Evolutionary conservation across 1,284 basidiomycete species (phyloP), one percentile per base, ranked within the genome.

Genomic region (Puccinia novopanici): DNA sequence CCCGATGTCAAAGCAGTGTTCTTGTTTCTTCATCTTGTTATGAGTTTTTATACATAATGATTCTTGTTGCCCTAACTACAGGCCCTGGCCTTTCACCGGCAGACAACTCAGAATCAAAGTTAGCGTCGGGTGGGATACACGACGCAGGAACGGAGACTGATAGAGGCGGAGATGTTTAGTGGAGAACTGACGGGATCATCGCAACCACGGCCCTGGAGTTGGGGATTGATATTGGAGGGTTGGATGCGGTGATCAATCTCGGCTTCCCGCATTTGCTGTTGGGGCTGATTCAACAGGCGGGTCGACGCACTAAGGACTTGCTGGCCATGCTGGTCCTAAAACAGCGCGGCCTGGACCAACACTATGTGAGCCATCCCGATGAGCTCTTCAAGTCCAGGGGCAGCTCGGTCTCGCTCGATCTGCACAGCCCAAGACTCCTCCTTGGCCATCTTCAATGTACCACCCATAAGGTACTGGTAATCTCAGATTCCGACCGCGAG

Each of bases 381-480:
- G 90, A 92, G 75, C 85, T 94, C 9, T 93, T 91, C 48, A 45
- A 73, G 5, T 27, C 77, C 42, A 40, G 54, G 27, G 52, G 68
- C 48, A 19, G n/a, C 12, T 50, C 45, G 24, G 59, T 73, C 54
- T 48, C 68, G 22, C 84, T 96, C 52, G 71, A 96, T 84, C 86
- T 93, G 6, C 89, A 91, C 17, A 95, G 90, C 85, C 90, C 91
- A 82, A 87, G 92, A 40, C 88, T 95, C 37, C 87, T 95, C 0
- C 93, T 95, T 87, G 91, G 90, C 0, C 94, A 95, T 85, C 86
- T 96, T 9, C 93, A 95, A 85, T 96, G 94, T 83, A 94, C 94
- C 5, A 92, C 90, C 0, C 88, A 91, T 80, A 94, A 96, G 86
- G 92, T 96, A 89, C 94, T 94, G 0, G 84, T 95, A 50, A 89